These are phyloP conservation scores for Coelastrella sp. DNA, from an alignment of 139 green algal genomes.

Conservation along the genomic window DNA sequence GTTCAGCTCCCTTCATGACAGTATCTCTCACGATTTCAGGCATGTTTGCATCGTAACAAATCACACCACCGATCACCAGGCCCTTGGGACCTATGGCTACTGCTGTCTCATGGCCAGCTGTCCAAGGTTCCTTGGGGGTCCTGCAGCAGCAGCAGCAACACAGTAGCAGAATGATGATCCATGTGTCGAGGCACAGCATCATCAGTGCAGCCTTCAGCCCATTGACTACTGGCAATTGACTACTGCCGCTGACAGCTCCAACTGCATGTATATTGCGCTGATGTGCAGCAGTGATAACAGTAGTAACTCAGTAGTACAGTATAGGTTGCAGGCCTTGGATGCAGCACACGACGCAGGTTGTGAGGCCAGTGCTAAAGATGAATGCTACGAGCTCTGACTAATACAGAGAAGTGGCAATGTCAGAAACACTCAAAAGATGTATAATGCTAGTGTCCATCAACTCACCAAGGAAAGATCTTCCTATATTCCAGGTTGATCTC, in stretches of 20 bases:
- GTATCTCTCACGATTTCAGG: constrained; percentile 64
- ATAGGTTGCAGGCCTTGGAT: no score
- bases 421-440: no score
- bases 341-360: no score
- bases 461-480: constrained; percentile 67
- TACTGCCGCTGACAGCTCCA: no score
- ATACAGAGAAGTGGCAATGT: no score
- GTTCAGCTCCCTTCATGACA: constrained; percentile 79
- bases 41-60: constrained; percentile 50
- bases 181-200: neutral
- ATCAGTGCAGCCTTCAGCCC: neutral
- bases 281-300: no score
- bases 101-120: constrained; percentile 61
- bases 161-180: neutral
- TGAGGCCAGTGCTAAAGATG: no score
- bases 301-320: no score
- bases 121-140: constrained; percentile 63
- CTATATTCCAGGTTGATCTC: constrained; percentile 65
- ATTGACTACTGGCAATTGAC: no score
- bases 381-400: no score
- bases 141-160: neutral
- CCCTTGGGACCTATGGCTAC: constrained; percentile 64
- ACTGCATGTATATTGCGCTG: no score
- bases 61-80: constrained; percentile 55
- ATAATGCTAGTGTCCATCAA: neutral